Conservation (phyloP, 1,284 basidiomycete genomes). For the Puccinia brachypodii region DNA sequence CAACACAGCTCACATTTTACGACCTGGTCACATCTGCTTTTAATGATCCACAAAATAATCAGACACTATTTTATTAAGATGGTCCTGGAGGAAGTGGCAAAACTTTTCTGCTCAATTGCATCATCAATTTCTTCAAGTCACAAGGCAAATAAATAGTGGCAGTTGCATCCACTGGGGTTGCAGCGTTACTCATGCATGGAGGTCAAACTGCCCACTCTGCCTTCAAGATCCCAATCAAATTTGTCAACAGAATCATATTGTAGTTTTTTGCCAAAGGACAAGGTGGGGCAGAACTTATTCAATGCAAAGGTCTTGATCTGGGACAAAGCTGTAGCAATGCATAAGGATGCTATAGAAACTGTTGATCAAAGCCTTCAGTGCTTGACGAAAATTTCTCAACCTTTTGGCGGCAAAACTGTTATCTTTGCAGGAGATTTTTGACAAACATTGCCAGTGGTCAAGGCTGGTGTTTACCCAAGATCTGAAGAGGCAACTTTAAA, state of each 20-base stretch:
- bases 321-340: not conserved
- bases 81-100: slow-evolving; percentile 63
- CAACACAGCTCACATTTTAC: too few species aligned
- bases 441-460: slow-evolving; percentile 14
- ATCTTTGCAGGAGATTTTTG: slow-evolving; percentile 10
- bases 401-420: not conserved
- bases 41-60: slow-evolving; percentile 53
- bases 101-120: slow-evolving; percentile 60
- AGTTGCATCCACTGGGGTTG: not conserved
- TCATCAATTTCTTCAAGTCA: not conserved
- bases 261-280: too few species aligned
- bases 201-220: not conserved
- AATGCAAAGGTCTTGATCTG: not conserved
- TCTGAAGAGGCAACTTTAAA: not conserved
- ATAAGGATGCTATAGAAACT: not conserved
- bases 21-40: too few species aligned
- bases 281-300: not conserved
- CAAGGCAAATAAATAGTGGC: not conserved
- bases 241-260: not conserved
- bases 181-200: not conserved
- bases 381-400: not conserved
- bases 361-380: too few species aligned
- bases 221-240: not conserved
- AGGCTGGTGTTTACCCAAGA: not conserved
- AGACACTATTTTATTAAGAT: slow-evolving; percentile 59